These are phyloP conservation scores for Pisolithus marmoratus DNA, from an alignment of 768 basidiomycete genomes.

Conservation along the genomic window DNA sequence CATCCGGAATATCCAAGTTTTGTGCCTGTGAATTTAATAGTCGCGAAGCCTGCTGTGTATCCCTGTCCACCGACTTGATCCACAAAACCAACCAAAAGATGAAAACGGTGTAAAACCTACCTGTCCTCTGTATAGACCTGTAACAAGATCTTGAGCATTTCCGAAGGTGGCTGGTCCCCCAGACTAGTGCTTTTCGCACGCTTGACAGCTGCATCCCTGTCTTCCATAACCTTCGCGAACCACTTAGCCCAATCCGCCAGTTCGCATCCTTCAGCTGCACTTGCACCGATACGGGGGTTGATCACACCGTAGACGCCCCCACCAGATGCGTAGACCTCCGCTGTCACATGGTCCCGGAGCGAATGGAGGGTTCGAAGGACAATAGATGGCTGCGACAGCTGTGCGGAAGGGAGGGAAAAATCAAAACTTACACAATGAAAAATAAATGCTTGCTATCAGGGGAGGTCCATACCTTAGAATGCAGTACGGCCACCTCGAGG, in stretches of 20 bases:
- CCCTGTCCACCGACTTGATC: slow-evolving; percentile 31
- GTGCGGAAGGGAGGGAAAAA: no score
- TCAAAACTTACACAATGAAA: neutral
- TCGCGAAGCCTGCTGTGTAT: slow-evolving; percentile 53
- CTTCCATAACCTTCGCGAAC: slow-evolving; percentile 40
- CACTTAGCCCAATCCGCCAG: slow-evolving; percentile 31
- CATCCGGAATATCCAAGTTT: slow-evolving; percentile 73
- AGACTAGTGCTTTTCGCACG: neutral
- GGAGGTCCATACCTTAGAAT: slow-evolving; percentile 57
- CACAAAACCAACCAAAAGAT: neutral
- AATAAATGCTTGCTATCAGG: neutral
- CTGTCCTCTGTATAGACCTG: slow-evolving; percentile 79
- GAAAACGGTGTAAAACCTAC: slow-evolving; percentile 41
- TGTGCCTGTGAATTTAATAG: slow-evolving; percentile 77
- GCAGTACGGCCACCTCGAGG: slow-evolving; percentile 72
- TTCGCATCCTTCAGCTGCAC: slow-evolving; percentile 50
- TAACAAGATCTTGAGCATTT: slow-evolving; percentile 63
- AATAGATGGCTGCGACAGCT: slow-evolving; percentile 16
- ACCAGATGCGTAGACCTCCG: slow-evolving; percentile 82
- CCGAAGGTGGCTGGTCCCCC: slow-evolving; percentile 37
- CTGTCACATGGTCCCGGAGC: slow-evolving; percentile 68
- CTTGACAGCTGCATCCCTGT: slow-evolving; percentile 46
- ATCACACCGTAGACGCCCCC: slow-evolving; percentile 62
- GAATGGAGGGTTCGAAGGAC: slow-evolving; percentile 64
- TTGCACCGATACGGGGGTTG: slow-evolving; percentile 45